These are phyloP conservation scores for Kurtzmaniella quercitrusa DNA, from an alignment of 1,139 yeast genomes.

Conservation along the genomic window DNA sequence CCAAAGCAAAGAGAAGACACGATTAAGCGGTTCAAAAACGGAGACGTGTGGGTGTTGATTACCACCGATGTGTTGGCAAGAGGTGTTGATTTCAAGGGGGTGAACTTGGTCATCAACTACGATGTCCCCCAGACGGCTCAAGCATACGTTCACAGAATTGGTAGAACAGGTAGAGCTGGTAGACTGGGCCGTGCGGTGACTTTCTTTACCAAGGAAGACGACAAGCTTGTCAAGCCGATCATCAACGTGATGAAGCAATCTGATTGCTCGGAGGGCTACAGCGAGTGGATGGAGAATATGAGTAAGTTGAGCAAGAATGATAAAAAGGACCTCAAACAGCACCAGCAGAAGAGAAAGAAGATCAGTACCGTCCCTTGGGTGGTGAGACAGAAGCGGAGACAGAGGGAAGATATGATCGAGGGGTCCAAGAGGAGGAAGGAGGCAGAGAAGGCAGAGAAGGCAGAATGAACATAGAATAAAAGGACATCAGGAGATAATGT, in stretches of 20 bases:
- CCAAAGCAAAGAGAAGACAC: slow-evolving; percentile 83
- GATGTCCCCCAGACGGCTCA: slow-evolving; percentile 95
- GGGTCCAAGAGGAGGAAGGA: slow-evolving; percentile 68
- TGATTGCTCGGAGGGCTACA: slow-evolving; percentile 62
- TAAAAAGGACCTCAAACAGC: slow-evolving; percentile 58
- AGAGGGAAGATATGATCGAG: slow-evolving; percentile 67
- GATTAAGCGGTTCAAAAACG: slow-evolving; percentile 77
- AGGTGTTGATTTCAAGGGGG: slow-evolving; percentile 97
- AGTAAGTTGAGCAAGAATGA: slow-evolving; percentile 66
- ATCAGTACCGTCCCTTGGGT: slow-evolving; percentile 85
- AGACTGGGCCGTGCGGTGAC: slow-evolving; percentile 84
- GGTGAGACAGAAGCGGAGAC: slow-evolving; percentile 60
- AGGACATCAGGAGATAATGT: too few relatives aligned
- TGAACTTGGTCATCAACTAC: slow-evolving; percentile 88
- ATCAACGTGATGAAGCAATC: slow-evolving; percentile 94
- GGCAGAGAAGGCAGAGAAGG: slow-evolving; percentile 6
- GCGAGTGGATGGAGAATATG: slow-evolving; percentile 79
- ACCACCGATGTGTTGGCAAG: slow-evolving; percentile 95
- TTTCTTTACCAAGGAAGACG: slow-evolving; percentile 88
- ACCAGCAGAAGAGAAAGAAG: slow-evolving; percentile 60
- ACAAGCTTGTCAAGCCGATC: slow-evolving; percentile 70
- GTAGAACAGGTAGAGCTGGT: slow-evolving; percentile 98
- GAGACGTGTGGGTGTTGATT: slow-evolving; percentile 93
- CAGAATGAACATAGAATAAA: background rate
- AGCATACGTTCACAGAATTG: slow-evolving; percentile 95